These are phyloP conservation scores for Symmetrospora coprosmae DNA, from an alignment of 768 basidiomycete species.

Conservation along the genomic window DNA sequence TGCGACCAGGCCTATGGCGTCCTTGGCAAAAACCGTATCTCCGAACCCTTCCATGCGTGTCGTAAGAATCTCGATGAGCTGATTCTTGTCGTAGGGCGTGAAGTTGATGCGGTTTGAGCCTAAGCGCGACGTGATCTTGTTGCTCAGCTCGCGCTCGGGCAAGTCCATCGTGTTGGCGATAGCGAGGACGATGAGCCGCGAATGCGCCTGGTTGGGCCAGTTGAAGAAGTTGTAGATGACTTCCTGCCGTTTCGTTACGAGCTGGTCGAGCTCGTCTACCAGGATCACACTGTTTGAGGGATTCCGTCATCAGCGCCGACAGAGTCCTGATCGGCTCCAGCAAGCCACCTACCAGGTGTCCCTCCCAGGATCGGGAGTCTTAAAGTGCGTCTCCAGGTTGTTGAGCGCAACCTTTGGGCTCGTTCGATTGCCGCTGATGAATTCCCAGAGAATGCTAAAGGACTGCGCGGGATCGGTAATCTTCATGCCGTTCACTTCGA, in stretches of 20 bases:
- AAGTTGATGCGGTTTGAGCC: slow-evolving; percentile 88
- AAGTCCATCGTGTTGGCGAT: slow-evolving; percentile 98
- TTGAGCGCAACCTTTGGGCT: slow-evolving; percentile 70
- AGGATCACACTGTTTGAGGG: slow-evolving; percentile 58
- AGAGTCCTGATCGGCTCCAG: too few species aligned
- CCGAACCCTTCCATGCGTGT: slow-evolving; percentile 48
- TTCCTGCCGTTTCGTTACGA: slow-evolving; percentile 76
- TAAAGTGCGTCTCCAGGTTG: slow-evolving; percentile 63
- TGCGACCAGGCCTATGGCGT: slow-evolving; percentile 73
- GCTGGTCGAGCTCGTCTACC: slow-evolving; percentile 97
- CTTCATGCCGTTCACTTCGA: slow-evolving; percentile 91
- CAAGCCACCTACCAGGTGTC: slow-evolving; percentile 77
- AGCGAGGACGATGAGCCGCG: slow-evolving; percentile 83
- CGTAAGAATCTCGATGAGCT: slow-evolving; percentile 73
- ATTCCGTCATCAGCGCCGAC: neutral
- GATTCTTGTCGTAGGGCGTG: slow-evolving; percentile 63
- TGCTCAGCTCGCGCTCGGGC: slow-evolving; percentile 82
- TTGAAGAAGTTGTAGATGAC: slow-evolving; percentile 99
- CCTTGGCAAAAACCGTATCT: slow-evolving; percentile 46
- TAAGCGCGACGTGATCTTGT: slow-evolving; percentile 83
- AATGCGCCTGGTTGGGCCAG: slow-evolving; percentile 82
- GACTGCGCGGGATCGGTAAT: slow-evolving; percentile 86
- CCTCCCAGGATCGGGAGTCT: slow-evolving; percentile 54
- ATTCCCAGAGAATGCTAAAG: slow-evolving; percentile 83
- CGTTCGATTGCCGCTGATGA: slow-evolving; percentile 63